Conservation (phyloP, 352 stramenopile genomes). For the Phytopythium delawarense region DNA sequence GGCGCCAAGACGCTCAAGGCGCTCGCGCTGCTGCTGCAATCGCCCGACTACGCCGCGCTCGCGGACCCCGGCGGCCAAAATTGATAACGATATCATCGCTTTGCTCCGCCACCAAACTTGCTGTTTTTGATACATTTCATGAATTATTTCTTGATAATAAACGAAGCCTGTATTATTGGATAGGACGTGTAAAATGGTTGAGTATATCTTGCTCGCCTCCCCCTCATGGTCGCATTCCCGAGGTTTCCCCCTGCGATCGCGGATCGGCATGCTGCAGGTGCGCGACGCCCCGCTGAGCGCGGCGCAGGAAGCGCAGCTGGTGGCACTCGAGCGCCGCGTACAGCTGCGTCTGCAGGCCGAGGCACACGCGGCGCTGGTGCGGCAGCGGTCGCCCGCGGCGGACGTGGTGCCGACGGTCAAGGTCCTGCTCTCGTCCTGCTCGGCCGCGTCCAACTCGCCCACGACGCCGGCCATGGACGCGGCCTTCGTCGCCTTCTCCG, state of each 20-base stretch:
- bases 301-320: constrained; percentile 47
- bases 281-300: constrained; percentile 39
- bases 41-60: constrained; percentile 28
- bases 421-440: constrained; percentile 28
- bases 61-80: neutral
- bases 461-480: constrained; percentile 10
- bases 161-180: neutral
- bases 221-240: neutral
- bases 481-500: constrained; percentile 25
- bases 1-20: constrained; percentile 27
- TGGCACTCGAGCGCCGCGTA: constrained; percentile 51
- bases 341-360: constrained; percentile 50
- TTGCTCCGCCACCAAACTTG: neutral
- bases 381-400: constrained; percentile 5
- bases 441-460: constrained; percentile 1
- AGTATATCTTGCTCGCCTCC: neutral
- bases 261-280: constrained; percentile 13
- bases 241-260: neutral
- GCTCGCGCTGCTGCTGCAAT: constrained; percentile 30
- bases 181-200: neutral
- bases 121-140: neutral
- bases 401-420: constrained; percentile 27
- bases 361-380: constrained; percentile 34
- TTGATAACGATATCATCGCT: neutral
- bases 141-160: neutral